A percentile compares a stretch with the other conserved stretches of the same genome.
Conservation (phyloP, 768 basidiomycete genomes). For the Dioszegia aurantiaca region DNA sequence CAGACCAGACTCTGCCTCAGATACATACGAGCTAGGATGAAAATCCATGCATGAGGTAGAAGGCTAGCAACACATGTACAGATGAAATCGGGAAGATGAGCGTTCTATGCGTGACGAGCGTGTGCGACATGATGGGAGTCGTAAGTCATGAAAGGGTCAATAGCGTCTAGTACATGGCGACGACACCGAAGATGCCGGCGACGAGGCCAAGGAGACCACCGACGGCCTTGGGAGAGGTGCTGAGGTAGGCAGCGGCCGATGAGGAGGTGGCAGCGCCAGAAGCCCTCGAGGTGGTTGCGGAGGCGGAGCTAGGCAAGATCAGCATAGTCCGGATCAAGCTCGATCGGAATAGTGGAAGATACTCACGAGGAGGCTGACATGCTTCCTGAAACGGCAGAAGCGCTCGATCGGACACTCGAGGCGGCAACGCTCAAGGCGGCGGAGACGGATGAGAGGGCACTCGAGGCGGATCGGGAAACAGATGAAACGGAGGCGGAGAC, state of each 20-base stretch:
- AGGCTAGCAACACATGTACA: not conserved
- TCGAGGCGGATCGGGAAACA: not conserved
- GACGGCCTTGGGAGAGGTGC: not conserved
- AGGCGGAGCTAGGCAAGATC: not conserved
- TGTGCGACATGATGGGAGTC: not conserved
- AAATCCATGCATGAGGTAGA: conserved; percentile 8
- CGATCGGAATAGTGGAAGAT: not conserved
- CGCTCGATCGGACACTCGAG: not conserved
- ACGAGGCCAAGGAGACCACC: conserved; percentile 8
- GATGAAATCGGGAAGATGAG: not conserved
- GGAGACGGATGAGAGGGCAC: too few species aligned
- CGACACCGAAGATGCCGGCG: conserved; percentile 7
- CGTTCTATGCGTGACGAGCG: not conserved
- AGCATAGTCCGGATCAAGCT: too few species aligned
- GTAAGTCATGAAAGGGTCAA: not conserved
- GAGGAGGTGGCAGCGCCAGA: conserved; percentile 5
- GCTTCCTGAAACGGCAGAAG: not conserved
- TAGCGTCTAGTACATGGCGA: not conserved
- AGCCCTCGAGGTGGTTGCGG: not conserved
- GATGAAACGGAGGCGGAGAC: conserved; percentile 8
- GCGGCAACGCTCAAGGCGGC: not conserved
- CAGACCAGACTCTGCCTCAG: not conserved
- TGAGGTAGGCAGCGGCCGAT: conserved; percentile 10
- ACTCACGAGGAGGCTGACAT: conserved; percentile 7
- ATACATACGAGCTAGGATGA: not conserved